These are phyloP conservation scores for Suillus americanus DNA, from an alignment of 768 basidiomycete genomes.

Conservation along the genomic window DNA sequence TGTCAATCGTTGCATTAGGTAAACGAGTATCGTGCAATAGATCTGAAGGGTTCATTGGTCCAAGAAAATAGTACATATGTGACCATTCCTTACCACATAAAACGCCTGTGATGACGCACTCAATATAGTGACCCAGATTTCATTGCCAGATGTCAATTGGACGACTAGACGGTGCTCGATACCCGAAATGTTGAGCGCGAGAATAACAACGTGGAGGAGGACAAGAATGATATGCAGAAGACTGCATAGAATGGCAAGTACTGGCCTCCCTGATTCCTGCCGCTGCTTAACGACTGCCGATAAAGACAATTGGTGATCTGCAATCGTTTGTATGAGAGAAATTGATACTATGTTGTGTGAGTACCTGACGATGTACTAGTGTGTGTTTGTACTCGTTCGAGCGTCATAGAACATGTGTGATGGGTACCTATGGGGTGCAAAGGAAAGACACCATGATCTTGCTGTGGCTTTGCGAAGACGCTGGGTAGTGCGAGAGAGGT, in stretches of 20 bases:
- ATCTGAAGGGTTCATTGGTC: conserved; percentile 8
- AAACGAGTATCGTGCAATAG: conserved; percentile 19
- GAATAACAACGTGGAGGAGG: conserved; percentile 2
- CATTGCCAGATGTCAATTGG: not conserved
- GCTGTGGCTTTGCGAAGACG: not conserved
- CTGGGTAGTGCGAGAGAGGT: not conserved
- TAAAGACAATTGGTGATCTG: not conserved
- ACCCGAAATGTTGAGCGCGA: not conserved
- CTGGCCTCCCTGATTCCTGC: not conserved
- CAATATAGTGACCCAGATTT: not conserved
- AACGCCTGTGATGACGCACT: conserved; percentile 6
- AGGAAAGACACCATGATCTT: not conserved
- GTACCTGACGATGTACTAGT: not conserved
- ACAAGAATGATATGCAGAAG: conserved; percentile 1
- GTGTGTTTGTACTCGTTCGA: not conserved
- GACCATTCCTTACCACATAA: conserved; percentile 3
- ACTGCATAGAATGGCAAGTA: not conserved
- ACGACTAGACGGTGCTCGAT: conserved; percentile 7
- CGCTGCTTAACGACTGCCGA: too few relatives aligned
- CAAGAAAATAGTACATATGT: not conserved
- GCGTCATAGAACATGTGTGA: not conserved
- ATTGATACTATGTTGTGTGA: not conserved
- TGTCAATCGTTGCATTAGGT: conserved; percentile 20
- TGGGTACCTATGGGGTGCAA: not conserved
- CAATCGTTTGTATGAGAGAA: not conserved